Conservation (phyloP, 495 filamentous ascomycete genomes). For the Penicillium odoratum region DNA sequence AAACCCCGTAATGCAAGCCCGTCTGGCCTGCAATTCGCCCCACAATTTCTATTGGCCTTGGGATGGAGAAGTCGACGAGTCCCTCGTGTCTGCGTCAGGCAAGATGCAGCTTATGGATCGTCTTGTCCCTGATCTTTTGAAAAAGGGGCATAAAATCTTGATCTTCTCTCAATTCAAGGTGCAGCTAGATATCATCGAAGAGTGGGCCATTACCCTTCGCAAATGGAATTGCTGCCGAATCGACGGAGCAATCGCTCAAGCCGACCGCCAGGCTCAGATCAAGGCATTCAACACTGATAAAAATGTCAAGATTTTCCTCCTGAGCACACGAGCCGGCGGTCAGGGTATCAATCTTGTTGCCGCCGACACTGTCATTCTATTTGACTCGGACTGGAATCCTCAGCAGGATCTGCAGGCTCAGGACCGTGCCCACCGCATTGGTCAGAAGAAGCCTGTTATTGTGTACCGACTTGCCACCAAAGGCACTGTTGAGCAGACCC, state of each 20-base stretch:
- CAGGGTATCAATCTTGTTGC: conserved; percentile 94
- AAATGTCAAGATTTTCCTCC: conserved; percentile 85
- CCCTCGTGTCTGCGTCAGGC: conserved; percentile 76
- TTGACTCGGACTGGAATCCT: conserved; percentile 99
- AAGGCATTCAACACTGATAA: conserved; percentile 98
- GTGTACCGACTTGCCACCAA: conserved; percentile 94
- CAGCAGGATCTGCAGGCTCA: conserved; percentile 98
- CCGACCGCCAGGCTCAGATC: conserved; percentile 90
- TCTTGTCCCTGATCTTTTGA: conserved; percentile 55
- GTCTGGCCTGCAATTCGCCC: conserved; percentile 87
- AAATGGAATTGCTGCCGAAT: conserved; percentile 88
- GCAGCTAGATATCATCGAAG: conserved; percentile 98
- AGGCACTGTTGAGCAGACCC: conserved; percentile 97
- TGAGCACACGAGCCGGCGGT: conserved; percentile 94
- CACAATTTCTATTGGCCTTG: conserved; percentile 98
- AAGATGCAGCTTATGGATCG: conserved; percentile 89
- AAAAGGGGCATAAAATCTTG: conserved; percentile 60
- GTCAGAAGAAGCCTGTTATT: conserved; percentile 99
- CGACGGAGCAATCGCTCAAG: conserved; percentile 87
- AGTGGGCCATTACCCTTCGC: conserved; percentile 86
- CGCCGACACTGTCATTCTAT: conserved; percentile 97
- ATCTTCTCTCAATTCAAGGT: conserved; percentile 99
- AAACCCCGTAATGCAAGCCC: conserved; percentile 91
- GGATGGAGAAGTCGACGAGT: conserved; percentile 64
- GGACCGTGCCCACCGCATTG: conserved; percentile 97